Evolutionary conservation across 352 stramenopile genomes (phyloP).

Genomic region (Pelagophyceae sp.): DNA sequence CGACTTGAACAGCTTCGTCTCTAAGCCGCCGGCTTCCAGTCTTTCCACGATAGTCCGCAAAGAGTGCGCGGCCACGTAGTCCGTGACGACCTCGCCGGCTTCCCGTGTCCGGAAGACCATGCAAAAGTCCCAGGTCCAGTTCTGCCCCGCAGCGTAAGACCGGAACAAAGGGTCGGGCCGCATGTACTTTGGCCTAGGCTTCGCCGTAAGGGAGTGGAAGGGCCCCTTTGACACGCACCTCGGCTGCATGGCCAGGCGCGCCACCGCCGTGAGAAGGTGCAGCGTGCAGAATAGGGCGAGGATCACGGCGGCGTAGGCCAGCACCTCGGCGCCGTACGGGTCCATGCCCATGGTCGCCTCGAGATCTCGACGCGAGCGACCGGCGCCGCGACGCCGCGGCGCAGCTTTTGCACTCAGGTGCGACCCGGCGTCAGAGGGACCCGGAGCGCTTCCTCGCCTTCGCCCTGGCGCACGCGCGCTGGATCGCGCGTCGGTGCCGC

Average conservation of each 20-base stretch:
- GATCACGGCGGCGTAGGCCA: background rate
- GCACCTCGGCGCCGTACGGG: too few relatives aligned
- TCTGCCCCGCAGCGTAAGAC: background rate
- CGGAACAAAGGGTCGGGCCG: slow-evolving; percentile 15
- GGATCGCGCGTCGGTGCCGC: too few relatives aligned
- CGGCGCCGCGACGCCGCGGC: too few relatives aligned
- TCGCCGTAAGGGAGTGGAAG: too few relatives aligned
- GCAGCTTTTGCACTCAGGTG: too few relatives aligned
- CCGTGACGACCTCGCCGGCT: slow-evolving; percentile 24
- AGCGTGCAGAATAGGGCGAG: background rate
- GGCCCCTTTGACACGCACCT: too few relatives aligned
- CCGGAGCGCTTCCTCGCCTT: too few relatives aligned
- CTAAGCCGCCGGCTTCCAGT: slow-evolving; percentile 29
- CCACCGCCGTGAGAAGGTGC: background rate
- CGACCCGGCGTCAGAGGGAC: too few relatives aligned
- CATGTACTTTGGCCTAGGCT: slow-evolving; percentile 7
- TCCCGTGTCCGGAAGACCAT: slow-evolving; percentile 33
- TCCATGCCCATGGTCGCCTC: too few relatives aligned
- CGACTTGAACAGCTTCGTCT: slow-evolving; percentile 33
- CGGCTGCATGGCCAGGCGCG: background rate
- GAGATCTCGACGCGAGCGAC: too few relatives aligned
- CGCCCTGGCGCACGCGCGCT: too few relatives aligned
- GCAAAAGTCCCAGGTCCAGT: slow-evolving; percentile 35
- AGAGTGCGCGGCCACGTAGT: slow-evolving; percentile 29
- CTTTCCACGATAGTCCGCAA: slow-evolving; percentile 31